These are phyloP conservation scores for Astrephomene gubernaculifera DNA, from an alignment of 139 green algal genomes.

Conservation along the genomic window DNA sequence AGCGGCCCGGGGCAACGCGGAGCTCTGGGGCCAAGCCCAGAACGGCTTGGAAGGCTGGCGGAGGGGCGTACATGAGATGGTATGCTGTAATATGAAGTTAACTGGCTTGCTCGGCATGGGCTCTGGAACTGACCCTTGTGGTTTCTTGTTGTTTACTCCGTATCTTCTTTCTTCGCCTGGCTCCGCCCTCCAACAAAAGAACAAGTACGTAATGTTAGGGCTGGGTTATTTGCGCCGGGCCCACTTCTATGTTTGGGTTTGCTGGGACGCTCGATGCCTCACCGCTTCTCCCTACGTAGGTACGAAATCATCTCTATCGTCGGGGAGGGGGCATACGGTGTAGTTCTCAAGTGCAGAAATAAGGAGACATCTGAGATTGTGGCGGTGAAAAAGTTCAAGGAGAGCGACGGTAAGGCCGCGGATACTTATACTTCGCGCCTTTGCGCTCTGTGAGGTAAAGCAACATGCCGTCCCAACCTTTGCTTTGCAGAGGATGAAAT, in stretches of 20 bases:
- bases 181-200: slow-evolving; percentile 3
- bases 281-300: slow-evolving; percentile 5
- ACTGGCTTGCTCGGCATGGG: no score
- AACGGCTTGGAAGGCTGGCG: slow-evolving; percentile 14
- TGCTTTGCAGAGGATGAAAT: slow-evolving; percentile 80
- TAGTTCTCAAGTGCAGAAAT: slow-evolving; percentile 88
- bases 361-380: slow-evolving; percentile 82
- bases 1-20: slow-evolving; percentile 1
- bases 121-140: no score
- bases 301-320: slow-evolving; percentile 67
- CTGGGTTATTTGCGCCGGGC: no score
- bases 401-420: slow-evolving; percentile 70
- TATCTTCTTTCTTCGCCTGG: no score
- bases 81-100: slow-evolving; percentile 13
- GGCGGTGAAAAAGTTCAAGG: slow-evolving; percentile 95
- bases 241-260: background rate
- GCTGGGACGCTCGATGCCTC: background rate
- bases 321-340: slow-evolving; percentile 92
- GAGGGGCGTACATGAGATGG: slow-evolving; percentile 23
- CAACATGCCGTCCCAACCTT: background rate
- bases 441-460: no score
- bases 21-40: background rate
- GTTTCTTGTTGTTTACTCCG: no score
- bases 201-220: slow-evolving; percentile 12
- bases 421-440: slow-evolving; percentile 28